phyloP scores from a whole-genome alignment of 352 stramenopile genomes.

The Thraustochytrium sp. region DNA sequence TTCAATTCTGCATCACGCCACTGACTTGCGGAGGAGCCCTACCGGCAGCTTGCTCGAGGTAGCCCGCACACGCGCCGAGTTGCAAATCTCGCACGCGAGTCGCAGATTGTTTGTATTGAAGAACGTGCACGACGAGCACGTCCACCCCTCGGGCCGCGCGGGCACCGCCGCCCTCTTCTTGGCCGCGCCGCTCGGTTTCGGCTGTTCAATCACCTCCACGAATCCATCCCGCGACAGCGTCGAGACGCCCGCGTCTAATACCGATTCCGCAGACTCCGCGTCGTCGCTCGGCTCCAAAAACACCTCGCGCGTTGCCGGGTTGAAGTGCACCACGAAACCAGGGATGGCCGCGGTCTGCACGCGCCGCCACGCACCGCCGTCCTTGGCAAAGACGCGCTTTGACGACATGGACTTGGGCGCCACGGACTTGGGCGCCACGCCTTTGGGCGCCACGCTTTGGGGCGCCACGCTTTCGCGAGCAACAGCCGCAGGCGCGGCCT shows the following conservation, averaged over 20 bases:
- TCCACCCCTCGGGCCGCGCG: neutral
- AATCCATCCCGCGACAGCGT: neutral
- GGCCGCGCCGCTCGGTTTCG: neutral
- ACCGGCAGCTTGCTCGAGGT: neutral
- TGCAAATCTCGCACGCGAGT: conserved; percentile 6
- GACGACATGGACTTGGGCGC: neutral
- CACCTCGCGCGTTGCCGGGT: neutral
- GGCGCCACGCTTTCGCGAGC: no score
- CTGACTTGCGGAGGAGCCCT: neutral
- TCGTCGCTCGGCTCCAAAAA: neutral
- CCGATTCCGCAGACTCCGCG: neutral
- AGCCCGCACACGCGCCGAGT: neutral
- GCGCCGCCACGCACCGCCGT: neutral
- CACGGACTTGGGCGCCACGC: neutral
- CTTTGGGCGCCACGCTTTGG: no score
- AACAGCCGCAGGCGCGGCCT: no score
- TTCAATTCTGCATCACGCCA: neutral
- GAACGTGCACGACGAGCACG: neutral
- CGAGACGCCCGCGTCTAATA: neutral
- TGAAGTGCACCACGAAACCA: neutral
- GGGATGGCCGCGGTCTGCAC: neutral
- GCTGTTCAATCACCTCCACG: neutral
- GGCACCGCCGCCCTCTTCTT: neutral
- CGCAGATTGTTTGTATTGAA: neutral
- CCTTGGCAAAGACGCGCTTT: conserved; percentile 1